Evolutionary conservation across 2,329 filamentous ascomycete species (phyloP).

Genomic region (Diplocarpon mali): DNA sequence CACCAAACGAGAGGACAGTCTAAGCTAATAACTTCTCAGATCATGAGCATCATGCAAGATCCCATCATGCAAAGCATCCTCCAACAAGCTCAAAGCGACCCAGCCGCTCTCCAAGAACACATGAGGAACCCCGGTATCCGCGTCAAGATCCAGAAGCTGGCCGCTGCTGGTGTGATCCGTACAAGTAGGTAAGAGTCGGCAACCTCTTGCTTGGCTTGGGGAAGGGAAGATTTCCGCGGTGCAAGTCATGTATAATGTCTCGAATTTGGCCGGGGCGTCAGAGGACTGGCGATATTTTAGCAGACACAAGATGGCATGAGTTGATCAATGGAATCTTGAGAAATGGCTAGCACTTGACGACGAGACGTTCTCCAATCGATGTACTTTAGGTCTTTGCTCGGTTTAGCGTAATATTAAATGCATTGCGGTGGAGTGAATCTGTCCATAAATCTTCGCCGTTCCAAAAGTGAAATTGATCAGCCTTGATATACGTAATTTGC

Average conservation of each 20-base stretch:
- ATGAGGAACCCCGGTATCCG: conserved; percentile 85
- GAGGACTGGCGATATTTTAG: neutral
- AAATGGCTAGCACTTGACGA: too few relatives aligned
- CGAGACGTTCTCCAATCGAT: conserved; percentile 4
- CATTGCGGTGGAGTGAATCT: conserved; percentile 4
- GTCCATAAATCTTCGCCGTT: too few relatives aligned
- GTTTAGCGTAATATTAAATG: conserved; percentile 16
- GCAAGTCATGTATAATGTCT: neutral
- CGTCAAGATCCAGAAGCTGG: conserved; percentile 63
- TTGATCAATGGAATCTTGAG: too few relatives aligned
- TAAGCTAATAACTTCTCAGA: conserved; percentile 33
- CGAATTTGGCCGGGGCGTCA: neutral
- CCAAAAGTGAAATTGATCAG: too few relatives aligned
- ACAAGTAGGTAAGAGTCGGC: conserved; percentile 39
- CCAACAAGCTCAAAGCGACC: conserved; percentile 90
- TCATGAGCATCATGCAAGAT: conserved; percentile 85
- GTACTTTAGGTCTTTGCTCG: conserved; percentile 17
- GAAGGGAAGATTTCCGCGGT: neutral
- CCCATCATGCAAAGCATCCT: conserved; percentile 97
- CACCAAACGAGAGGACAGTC: neutral
- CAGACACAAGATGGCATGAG: neutral
- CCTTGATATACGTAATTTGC: too few relatives aligned
- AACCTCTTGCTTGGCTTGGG: neutral
- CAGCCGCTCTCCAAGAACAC: conserved; percentile 86
- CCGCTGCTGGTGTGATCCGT: conserved; percentile 70